Conservation (phyloP, 306 rosid species). For the Corylus avellana region DNA sequence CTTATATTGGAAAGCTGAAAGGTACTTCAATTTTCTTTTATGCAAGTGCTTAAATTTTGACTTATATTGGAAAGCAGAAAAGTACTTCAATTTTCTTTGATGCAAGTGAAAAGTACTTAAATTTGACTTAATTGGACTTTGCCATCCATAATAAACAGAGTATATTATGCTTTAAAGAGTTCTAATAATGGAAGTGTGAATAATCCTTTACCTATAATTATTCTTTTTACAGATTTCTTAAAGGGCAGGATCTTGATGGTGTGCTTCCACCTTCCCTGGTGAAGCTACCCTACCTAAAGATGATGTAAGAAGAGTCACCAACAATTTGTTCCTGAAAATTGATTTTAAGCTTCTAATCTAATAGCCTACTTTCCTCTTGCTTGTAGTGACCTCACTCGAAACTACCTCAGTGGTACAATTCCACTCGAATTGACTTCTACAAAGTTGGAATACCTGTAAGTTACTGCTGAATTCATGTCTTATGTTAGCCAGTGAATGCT, state of each 20-base stretch:
- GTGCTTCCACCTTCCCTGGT: slow-evolving; percentile 32
- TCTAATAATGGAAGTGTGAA: too few species aligned
- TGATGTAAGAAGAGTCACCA: slow-evolving; percentile 10
- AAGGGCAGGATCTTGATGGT: slow-evolving; percentile 35
- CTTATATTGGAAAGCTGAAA: too few species aligned
- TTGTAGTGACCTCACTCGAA: slow-evolving; percentile 19
- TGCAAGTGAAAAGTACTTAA: too few species aligned
- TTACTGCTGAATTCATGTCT: background rate
- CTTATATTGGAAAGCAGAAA: too few species aligned
- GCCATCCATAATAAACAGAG: too few species aligned
- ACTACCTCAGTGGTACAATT: slow-evolving; percentile 24
- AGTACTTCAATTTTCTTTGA: too few species aligned
- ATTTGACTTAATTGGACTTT: too few species aligned
- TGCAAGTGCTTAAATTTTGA: too few species aligned
- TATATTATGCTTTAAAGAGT: too few species aligned
- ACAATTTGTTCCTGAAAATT: background rate
- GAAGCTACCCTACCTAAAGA: slow-evolving; percentile 20
- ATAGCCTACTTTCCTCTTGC: background rate
- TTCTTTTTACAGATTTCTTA: slow-evolving; percentile 7
- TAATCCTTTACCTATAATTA: background rate
- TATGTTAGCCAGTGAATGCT: background rate
- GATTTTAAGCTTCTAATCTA: background rate
- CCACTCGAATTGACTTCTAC: too few species aligned
- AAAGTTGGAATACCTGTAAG: background rate
- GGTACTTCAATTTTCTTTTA: too few species aligned